A percentile compares a stretch with the other conserved stretches of the same genome.
Evolutionary conservation across 2,329 filamentous ascomycete species (phyloP).

Genomic region (Cordyceps cicadae): DNA sequence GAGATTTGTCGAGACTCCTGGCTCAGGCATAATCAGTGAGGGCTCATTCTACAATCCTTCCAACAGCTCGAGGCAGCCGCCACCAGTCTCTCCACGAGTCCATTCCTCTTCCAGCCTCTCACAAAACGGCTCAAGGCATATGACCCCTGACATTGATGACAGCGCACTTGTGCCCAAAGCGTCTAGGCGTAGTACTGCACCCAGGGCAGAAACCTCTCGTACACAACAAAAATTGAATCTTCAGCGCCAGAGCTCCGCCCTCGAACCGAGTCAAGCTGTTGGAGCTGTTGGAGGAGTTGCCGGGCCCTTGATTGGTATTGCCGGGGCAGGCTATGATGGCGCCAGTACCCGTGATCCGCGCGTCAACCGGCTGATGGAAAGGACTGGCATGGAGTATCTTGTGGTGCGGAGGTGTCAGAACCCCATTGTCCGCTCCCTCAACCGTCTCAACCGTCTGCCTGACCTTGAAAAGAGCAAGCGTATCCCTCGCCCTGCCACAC

Average conservation of each 20-base stretch:
- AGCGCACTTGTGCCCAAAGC: constrained; percentile 40
- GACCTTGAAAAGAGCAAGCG: constrained; percentile 41
- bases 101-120: constrained; percentile 33
- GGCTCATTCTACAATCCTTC: constrained; percentile 42
- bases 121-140: constrained; percentile 17
- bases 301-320: constrained; percentile 43
- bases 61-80: constrained; percentile 23
- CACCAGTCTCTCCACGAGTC: constrained; percentile 30
- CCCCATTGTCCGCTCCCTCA: constrained; percentile 56
- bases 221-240: constrained; percentile 71
- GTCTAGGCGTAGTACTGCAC: constrained; percentile 31
- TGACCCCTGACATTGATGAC: constrained; percentile 24
- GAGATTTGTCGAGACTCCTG: constrained; percentile 47
- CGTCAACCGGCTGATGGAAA: constrained; percentile 56
- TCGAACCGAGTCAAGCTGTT: constrained; percentile 51
- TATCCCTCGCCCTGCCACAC: constrained; percentile 36
- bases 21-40: constrained; percentile 41
- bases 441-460: constrained; percentile 36
- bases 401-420: constrained; percentile 66
- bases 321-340: constrained; percentile 47
- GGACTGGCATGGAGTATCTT: constrained; percentile 65
- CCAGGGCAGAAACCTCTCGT: constrained; percentile 50
- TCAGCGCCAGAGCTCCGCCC: constrained; percentile 62
- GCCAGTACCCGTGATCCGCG: constrained; percentile 48
- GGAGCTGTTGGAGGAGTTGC: constrained; percentile 29